Conservation (phyloP, 2,329 filamentous ascomycete species). For the Alternaria incomplexa region DNA sequence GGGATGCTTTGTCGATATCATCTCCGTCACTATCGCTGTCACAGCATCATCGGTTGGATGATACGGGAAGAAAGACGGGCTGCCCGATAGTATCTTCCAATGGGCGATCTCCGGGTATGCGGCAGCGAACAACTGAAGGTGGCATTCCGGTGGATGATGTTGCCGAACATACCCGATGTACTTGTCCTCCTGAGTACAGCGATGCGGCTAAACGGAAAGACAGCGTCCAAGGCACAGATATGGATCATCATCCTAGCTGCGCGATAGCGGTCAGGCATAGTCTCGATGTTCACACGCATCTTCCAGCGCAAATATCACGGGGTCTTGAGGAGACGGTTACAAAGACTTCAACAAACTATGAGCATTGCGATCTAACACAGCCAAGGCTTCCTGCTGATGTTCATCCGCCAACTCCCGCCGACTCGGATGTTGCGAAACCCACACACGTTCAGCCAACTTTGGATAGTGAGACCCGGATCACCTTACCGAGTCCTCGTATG, state of each 20-base stretch:
- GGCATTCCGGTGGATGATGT: neutral
- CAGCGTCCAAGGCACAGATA: neutral
- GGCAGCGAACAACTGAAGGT: neutral
- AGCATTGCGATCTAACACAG: neutral
- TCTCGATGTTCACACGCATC: too few species aligned
- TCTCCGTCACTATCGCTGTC: too few species aligned
- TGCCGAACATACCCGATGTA: neutral
- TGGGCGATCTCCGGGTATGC: neutral
- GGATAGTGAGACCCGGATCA: too few species aligned
- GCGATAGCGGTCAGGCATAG: neutral
- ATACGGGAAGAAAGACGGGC: too few species aligned
- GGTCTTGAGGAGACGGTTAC: neutral
- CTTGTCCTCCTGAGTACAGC: neutral
- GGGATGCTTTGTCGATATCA: too few species aligned
- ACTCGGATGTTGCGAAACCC: neutral
- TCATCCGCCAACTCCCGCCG: neutral
- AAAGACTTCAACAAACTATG: neutral
- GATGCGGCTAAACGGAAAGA: neutral
- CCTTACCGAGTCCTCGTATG: too few species aligned
- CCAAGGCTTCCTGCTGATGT: neutral
- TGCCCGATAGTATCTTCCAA: too few species aligned
- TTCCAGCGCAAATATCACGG: neutral
- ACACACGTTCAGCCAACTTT: neutral
- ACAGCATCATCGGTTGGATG: too few species aligned
- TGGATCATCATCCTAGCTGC: neutral